phyloP scores from a whole-genome alignment of 805 yeast genomes.

The fission yeast (Schizosaccharomyces pombe) region DNA sequence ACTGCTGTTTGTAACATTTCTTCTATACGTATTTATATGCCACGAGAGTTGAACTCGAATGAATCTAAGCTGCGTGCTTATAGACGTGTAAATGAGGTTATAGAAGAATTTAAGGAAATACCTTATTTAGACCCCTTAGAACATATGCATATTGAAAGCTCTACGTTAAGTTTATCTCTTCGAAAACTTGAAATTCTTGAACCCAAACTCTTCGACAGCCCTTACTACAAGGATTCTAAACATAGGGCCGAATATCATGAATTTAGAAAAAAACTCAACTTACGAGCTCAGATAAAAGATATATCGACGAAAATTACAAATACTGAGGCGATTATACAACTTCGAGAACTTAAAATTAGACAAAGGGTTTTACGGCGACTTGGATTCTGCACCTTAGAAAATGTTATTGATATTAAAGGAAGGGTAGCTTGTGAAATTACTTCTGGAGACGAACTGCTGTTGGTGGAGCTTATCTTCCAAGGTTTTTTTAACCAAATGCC shows the following conservation, averaged over 20 bases:
- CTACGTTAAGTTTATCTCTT: constrained; percentile 39
- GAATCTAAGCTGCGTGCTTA: neutral
- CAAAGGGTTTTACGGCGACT: constrained; percentile 79
- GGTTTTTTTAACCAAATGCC: constrained; percentile 77
- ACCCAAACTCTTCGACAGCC: constrained; percentile 44
- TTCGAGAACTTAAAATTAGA: constrained; percentile 81
- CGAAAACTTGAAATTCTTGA: constrained; percentile 61
- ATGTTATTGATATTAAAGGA: constrained; percentile 86
- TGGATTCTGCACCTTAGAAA: constrained; percentile 66
- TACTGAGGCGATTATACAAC: constrained; percentile 76
- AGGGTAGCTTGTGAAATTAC: constrained; percentile 84
- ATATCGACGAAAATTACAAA: constrained; percentile 46
- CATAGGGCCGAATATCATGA: constrained; percentile 38
- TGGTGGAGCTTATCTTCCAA: constrained; percentile 82
- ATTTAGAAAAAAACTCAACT: constrained; percentile 39
- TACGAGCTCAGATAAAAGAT: constrained; percentile 33
- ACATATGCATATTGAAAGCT: constrained; percentile 74
- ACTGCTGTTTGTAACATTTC: no score
- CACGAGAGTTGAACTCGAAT: neutral
- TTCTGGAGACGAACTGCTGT: constrained; percentile 33
- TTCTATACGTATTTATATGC: no score
- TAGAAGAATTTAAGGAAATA: constrained; percentile 63
- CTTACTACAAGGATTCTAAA: constrained; percentile 27
- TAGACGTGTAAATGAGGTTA: constrained; percentile 25
- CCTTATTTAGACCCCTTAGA: constrained; percentile 80